Evolutionary conservation across 768 basidiomycete species (phyloP), one percentile per base, ranked within the genome.

Genomic region (Rhizopogon vesiculosus): DNA sequence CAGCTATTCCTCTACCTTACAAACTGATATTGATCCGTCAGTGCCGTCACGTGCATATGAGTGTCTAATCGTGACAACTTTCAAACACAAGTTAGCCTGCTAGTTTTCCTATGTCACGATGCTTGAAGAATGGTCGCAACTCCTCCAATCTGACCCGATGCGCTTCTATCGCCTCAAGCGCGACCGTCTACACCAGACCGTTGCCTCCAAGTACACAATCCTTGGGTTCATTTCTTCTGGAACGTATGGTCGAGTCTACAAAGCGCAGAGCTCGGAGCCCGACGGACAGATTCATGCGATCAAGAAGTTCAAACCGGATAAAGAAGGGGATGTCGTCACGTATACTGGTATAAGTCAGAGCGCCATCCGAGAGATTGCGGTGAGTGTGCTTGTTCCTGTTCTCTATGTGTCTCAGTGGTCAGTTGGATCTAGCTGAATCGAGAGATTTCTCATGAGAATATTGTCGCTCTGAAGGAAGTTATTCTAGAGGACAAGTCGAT

Each of bases 281-380:
- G 85, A 87, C 42, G 83, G 78, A 2, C 77, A 74, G 59, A 79
- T 96, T 45, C 89, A 94, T 62, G 97, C 97, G 6, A 98, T 99
- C 75, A 99, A 99, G 78, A 99, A 98, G 71, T 98, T 98, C 78
- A 99, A 99, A 67, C 97, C 96, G 0, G 97, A 99, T 79, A 98
- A 98, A 72, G 97, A 99, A 74, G 96, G 96, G 19, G 97, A 98
- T 66, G 86, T 94, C 1, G 75, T 89, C 51, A 93, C 93, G 0
- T 99, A 98, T 69, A 98, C 96, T 9, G 97, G 96, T 2, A 93
- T 99, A 63, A 95, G 92, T 69, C 97, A 99, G 74, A 96, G 93
- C 72, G 97, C 96, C 4, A 92, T 93, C 62, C 79, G 97, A 56
- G 97, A 99, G 71, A 98, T 98, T 61, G 91, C 95, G 53, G 94